These are phyloP conservation scores for Arctostaphylos glauca DNA, from an alignment of 148 eudicot genomes.

Conservation along the genomic window DNA sequence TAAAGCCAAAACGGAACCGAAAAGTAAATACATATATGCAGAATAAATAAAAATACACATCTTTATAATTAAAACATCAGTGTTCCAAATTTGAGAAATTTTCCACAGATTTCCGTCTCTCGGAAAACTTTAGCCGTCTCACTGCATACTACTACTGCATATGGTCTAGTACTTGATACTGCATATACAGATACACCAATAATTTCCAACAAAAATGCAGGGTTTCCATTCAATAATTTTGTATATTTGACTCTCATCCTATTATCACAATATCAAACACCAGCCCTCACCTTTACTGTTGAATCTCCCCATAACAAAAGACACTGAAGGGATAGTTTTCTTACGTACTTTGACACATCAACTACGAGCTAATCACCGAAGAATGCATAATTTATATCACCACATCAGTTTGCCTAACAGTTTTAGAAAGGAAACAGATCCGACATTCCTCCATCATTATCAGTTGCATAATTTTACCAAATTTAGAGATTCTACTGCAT, in stretches of 20 bases:
- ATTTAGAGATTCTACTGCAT: not conserved
- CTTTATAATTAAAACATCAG: too few species aligned
- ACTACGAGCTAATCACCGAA: not conserved
- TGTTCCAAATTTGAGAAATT: too few species aligned
- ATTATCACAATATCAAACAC: not conserved
- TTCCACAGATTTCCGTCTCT: too few species aligned
- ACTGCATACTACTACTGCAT: not conserved
- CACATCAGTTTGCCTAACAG: not conserved
- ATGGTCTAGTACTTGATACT: too few species aligned
- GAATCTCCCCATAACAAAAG: not conserved
- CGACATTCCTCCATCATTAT: not conserved
- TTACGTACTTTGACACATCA: not conserved
- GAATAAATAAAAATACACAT: too few species aligned
- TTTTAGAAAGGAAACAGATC: not conserved
- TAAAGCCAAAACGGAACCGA: not conserved
- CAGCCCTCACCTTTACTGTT: not conserved
- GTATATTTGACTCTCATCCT: not conserved
- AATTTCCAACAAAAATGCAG: not conserved
- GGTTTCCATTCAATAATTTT: not conserved
- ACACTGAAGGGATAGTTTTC: slow-evolving; percentile 4
- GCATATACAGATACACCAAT: too few species aligned
- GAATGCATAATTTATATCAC: not conserved
- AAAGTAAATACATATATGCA: too few species aligned
- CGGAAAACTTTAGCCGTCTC: not conserved
- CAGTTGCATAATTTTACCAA: not conserved